Base-by-base conservation (phyloP, 2,329 filamentous ascomycete genomes). In the Didymella glomerata region DNA sequence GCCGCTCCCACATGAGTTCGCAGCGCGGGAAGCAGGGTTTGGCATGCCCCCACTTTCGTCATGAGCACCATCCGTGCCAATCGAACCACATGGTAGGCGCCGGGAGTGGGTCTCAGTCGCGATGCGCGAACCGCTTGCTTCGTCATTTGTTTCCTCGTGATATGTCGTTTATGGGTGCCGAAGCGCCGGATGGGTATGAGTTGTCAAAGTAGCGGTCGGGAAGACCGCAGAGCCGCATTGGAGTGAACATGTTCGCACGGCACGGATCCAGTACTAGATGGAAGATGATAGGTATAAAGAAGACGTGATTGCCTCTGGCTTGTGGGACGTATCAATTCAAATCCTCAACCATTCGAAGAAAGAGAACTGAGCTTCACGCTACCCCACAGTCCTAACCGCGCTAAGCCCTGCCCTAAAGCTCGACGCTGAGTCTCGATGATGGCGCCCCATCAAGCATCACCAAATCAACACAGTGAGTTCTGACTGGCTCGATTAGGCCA, bases 161-260 rank as follows among this genome's bases (percentile, higher is more conserved):
- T 54, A 32, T 28, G 45, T 40, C 30, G 24, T 36, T 7, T 49
- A 5, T 50, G 27, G 44, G 24, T 52, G 13, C 45, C 44, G 48
- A 52, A 22, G 54, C 54, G 13, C 47, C 27, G 47, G n/a, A 22
- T 45, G 38, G 25, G 13, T 13, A 13, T n/a, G 13, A 11, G 36
- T 38, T 48, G 34, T 36, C 36, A 9, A 48, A 41, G 20, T 28
- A 54, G 40, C 38, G 41, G 40, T 46, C 45, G 50, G 46, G 18
- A 41, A 49, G 46, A 54, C 45, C 30, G 56, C 46, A 54, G 56
- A 59, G 56, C 56, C 50, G 56, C 40, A 18, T 11, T 24, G 24
- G 8, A 22, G 32, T 18, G 50, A 27, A 46, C 45, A 40, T 41
- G 55, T 46, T 58, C 22, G 48, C 41, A 48, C 28, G 36, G 9